Conservation (phyloP, 2,329 filamentous ascomycete species). For the Colletotrichum falcatum region DNA sequence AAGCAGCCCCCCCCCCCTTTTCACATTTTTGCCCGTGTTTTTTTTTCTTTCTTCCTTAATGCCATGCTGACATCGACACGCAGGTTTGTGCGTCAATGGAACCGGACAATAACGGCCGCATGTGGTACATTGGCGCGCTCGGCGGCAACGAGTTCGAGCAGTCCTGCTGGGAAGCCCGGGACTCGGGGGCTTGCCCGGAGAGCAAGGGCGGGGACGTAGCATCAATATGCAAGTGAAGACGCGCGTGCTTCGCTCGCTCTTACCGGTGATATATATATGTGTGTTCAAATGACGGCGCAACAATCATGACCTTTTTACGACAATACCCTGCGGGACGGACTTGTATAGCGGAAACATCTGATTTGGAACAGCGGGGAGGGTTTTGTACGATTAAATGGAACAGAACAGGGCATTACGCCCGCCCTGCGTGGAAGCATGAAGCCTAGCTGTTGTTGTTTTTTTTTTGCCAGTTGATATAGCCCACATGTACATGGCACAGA, state of each 20-base stretch:
- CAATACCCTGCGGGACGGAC: not conserved
- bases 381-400: not conserved
- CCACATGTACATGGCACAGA: too few relatives aligned
- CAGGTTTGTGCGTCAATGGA: constrained; percentile 15
- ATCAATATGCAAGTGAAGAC: constrained; percentile 7
- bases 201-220: not conserved
- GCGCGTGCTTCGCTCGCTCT: not conserved
- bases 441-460: too few relatives aligned
- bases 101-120: constrained; percentile 1
- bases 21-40: not conserved
- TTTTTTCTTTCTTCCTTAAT: too few relatives aligned
- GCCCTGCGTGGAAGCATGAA: too few relatives aligned
- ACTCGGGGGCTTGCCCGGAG: not conserved
- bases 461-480: too few relatives aligned
- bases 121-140: constrained; percentile 8
- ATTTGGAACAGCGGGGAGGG: too few relatives aligned
- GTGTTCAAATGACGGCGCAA: too few relatives aligned
- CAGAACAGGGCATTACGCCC: too few relatives aligned
- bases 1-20: not conserved
- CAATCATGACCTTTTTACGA: not conserved
- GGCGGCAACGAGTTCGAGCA: constrained; percentile 21
- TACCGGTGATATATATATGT: not conserved
- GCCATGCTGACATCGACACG: not conserved
- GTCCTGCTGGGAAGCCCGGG: constrained; percentile 6
- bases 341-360: too few relatives aligned